phyloP scores from a whole-genome alignment of 371 early-diverging fungal genomes.

The Blastocladiella emersonii region DNA sequence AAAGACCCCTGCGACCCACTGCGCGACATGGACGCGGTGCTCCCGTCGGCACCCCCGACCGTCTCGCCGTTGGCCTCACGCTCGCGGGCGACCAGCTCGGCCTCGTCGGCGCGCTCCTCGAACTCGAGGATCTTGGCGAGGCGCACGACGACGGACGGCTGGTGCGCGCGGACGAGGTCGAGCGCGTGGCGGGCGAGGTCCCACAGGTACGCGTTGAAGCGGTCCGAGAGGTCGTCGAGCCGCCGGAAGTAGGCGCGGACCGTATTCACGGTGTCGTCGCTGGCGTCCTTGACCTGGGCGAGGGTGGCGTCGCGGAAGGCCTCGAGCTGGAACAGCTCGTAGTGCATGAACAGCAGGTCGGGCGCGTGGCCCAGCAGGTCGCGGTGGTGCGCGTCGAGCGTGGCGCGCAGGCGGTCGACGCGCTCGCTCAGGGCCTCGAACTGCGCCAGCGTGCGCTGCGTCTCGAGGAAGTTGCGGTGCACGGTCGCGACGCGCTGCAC shows the following conservation, averaged over 20 bases:
- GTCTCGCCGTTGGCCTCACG: not conserved
- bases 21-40: conserved; percentile 6
- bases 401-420: conserved; percentile 47
- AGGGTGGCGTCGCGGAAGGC: conserved; percentile 70
- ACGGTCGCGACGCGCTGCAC: conserved; percentile 66
- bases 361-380: conserved; percentile 49
- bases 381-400: conserved; percentile 52
- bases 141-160: conserved; percentile 57
- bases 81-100: conserved; percentile 30
- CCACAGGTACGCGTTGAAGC: conserved; percentile 79
- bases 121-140: conserved; percentile 80
- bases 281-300: conserved; percentile 52
- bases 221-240: conserved; percentile 59
- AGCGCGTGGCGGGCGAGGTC: conserved; percentile 55
- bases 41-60: not conserved
- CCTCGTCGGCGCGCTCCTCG: conserved; percentile 75
- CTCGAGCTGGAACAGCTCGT: conserved; percentile 71
- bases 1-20: conserved; percentile 6
- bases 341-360: conserved; percentile 70
- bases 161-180: conserved; percentile 52
- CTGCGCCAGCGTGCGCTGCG: conserved; percentile 64
- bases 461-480: conserved; percentile 81
- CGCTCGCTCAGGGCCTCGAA: conserved; percentile 74
- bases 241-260: conserved; percentile 64
- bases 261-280: conserved; percentile 64